Percentiles rank a stretch among this genome's conserved stretches.
Evolutionary conservation across 805 yeast species (phyloP).

Genomic region (Ogataea ganodermae): DNA sequence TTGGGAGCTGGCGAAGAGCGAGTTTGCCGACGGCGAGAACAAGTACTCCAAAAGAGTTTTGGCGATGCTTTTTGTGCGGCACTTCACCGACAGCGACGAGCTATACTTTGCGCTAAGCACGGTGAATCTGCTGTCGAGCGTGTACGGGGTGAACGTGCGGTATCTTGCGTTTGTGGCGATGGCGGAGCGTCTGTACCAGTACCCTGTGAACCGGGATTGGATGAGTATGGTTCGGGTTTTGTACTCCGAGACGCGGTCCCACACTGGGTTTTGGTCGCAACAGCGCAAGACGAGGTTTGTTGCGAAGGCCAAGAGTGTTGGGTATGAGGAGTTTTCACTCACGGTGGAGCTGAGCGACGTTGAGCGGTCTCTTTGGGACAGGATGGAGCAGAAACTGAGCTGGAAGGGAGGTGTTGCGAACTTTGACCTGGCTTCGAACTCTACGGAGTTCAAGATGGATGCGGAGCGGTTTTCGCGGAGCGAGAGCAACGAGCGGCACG

Average conservation of each 20-base stretch:
- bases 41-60: not conserved
- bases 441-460: conserved; percentile 1
- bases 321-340: not conserved
- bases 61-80: conserved; percentile 4
- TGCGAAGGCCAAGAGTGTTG: not conserved
- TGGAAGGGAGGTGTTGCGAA: conserved; percentile 3
- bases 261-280: conserved; percentile 7
- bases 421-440: conserved; percentile 4
- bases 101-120: conserved; percentile 5
- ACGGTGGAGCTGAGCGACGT: not conserved
- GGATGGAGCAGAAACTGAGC: not conserved
- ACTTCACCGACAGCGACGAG: conserved; percentile 2
- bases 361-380: not conserved
- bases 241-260: conserved; percentile 1
- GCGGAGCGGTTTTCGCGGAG: conserved; percentile 1
- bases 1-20: not conserved
- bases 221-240: not conserved
- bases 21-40: not conserved
- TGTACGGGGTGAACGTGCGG: not conserved
- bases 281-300: not conserved
- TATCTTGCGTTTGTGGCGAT: conserved; percentile 1
- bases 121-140: not conserved
- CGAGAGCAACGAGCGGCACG: not conserved
- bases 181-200: conserved; percentile 2
- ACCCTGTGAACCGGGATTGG: conserved; percentile 6